A percentile compares a stretch with the other conserved stretches of the same genome.
These are phyloP conservation scores for Artemisia tridentata DNA, from an alignment of 129 eudicot genomes.

Conservation along the genomic window DNA sequence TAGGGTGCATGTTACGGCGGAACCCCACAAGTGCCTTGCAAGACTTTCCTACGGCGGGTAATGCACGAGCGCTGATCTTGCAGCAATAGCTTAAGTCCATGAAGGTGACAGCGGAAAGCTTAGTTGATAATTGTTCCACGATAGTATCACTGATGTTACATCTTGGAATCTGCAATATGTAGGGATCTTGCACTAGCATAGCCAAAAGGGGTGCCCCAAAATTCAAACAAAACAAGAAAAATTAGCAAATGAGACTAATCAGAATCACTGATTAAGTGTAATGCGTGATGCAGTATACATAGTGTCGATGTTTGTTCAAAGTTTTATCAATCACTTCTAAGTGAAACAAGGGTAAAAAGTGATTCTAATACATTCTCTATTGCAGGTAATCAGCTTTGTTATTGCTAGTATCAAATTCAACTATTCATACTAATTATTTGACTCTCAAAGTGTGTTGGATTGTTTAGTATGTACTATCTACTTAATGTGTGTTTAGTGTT, in stretches of 20 bases:
- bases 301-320: neutral
- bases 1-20: slow-evolving; percentile 74
- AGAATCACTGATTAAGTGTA: neutral
- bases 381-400: neutral
- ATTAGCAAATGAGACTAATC: slow-evolving; percentile 11
- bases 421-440: neutral
- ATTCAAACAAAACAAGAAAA: slow-evolving; percentile 2
- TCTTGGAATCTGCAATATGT: slow-evolving; percentile 50
- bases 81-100: slow-evolving; percentile 69
- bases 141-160: slow-evolving; percentile 56
- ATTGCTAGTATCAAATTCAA: neutral
- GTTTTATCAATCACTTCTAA: neutral
- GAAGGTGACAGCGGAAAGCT: slow-evolving; percentile 50
- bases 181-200: slow-evolving; percentile 55
- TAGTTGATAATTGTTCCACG: slow-evolving; percentile 51
- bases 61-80: slow-evolving; percentile 41
- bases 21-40: slow-evolving; percentile 51
- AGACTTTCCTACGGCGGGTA: slow-evolving; percentile 59
- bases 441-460: neutral
- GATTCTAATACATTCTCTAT: neutral
- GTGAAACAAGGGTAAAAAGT: no score
- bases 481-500: no score
- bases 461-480: no score
- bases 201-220: slow-evolving; percentile 9
- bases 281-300: neutral